Evolutionary conservation across 305 asterid species (phyloP), one percentile per base, ranked within the genome.

Genomic region (Fraxinus angustifolia): DNA sequence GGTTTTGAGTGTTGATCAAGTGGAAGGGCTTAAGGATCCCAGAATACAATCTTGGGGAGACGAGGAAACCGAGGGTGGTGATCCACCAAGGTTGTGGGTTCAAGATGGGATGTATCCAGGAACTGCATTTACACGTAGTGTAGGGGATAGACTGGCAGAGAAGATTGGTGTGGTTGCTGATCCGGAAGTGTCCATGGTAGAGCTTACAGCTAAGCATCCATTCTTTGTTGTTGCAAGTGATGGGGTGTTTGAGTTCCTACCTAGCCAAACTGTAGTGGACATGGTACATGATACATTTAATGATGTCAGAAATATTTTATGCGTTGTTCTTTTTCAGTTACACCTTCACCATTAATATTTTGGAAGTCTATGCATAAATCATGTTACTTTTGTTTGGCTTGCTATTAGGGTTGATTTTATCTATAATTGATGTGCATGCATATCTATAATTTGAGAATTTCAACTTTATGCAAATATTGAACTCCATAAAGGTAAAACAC

Each of bases 1-100:
- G 85, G 98, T 95, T 84, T 89, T 95, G 88, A 93, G 94, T 82
- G 94, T 91, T 81, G 99, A 95, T 88, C 99, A 94, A 83, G 98
- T 95, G 78, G 98, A 95, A 86, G 98, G 99, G 86, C 87, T 92
- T 79, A 91, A 91, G 79, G 98, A 95, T 92, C 99, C 98, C 0
- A 87, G 84, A 23, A 87, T 95, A 80, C 99, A 95, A 79, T 87
- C 97, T 0, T 95, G 99, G 99, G 99, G 97, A 0, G 92, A 94
- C 65, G 99, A 95, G 90, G 99, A 95, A 83, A 92, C 91, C 0
- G 99, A 90, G 75, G 98, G 99, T 23, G 86, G 92, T 35, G 99
- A 95, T 87, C 99, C 99, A 1, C 99, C 99, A 3, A 86, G 99
- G 88, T 77, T 95, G 87, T 95, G 99, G 99, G 96, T 95, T 17